phyloP scores from a whole-genome alignment of 2,329 filamentous ascomycete genomes.

The Cercospora beticola region DNA sequence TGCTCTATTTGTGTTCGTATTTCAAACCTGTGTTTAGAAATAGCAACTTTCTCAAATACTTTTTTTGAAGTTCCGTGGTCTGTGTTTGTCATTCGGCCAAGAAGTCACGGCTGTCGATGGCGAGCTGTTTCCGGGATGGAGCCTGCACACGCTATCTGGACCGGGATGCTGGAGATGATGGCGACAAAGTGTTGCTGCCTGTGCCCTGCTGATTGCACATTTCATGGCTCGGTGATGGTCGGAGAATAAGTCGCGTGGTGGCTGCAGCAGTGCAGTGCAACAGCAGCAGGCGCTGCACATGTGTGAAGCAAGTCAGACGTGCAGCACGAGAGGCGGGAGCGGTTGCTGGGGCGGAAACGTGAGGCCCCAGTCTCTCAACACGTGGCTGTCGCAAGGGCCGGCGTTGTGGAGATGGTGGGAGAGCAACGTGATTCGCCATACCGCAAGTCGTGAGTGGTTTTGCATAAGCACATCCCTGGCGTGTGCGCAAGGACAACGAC shows the following conservation, averaged over 20 bases:
- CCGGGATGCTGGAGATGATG: not conserved
- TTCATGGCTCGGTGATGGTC: not conserved
- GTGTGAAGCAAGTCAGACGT: not conserved
- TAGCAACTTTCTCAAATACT: not conserved
- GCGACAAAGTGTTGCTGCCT: not conserved
- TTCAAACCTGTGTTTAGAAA: not conserved
- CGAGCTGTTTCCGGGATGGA: not conserved
- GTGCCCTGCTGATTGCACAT: not conserved
- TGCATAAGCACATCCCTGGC: not conserved
- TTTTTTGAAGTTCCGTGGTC: not conserved
- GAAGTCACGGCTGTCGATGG: not conserved
- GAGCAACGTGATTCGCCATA: not conserved
- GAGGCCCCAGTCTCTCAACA: not conserved
- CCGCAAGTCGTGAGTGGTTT: not conserved
- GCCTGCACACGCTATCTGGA: not conserved
- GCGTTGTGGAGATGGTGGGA: not conserved
- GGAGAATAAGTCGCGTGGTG: not conserved
- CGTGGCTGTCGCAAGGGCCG: not conserved
- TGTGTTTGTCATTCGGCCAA: not conserved
- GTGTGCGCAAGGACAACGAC: not conserved
- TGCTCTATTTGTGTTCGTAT: not conserved
- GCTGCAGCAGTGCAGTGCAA: not conserved
- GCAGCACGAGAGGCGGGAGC: not conserved
- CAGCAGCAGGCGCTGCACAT: slow-evolving; percentile 24
- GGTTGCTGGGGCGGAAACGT: not conserved